Base-by-base conservation (phyloP, 495 filamentous ascomycete species). In the Emericellopsis terricola region DNA sequence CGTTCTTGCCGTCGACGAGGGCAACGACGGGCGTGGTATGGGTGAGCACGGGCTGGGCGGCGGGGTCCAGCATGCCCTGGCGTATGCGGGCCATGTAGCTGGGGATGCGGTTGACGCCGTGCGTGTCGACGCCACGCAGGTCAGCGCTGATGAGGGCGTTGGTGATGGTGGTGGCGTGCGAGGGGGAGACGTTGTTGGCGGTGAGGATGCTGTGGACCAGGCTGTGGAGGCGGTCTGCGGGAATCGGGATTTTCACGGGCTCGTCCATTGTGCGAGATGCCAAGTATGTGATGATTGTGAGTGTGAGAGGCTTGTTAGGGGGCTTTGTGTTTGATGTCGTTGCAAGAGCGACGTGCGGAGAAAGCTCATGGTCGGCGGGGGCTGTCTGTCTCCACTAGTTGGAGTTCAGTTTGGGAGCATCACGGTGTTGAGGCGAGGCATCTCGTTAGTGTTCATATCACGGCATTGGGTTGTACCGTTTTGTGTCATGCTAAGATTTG, bases 121-220 rank as follows among this genome's bases (percentile, higher is more conserved):
- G 80, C 3, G 72, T 80, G 43, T 86, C 80, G 17, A 81, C 72
- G 38, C 80, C 80, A 16, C 78, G 75, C 0, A 84, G 69, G 42
- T 86, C 80, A 18, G 80, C 80, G 34, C 62, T 56, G 3, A 84
- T 67, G 2, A 86, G 65, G 33, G 69, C 73, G 38, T 51, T 44
- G 18, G 76, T 67, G n/a, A 79, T 53, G 30, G 70, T 69, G 3
- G 46, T 34, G 13, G 80, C 76, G 37, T 78, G 59, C 9, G 55
- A 38, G 0, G 44, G 40, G 4, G 72, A 50, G 0, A 78, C 73
- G 7, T 69, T 68, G 44, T 79, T 73, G 28, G 46, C 69, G 13
- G 45, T 43, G 7, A 81, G 63, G 21, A 79, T 49, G 3, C 27
- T 21, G 19, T 35, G 11, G 14, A 35, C 21, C 13, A 35, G 33